These are phyloP conservation scores for Phaeolepiota aurea DNA, from an alignment of 768 basidiomycete species.

Conservation along the genomic window DNA sequence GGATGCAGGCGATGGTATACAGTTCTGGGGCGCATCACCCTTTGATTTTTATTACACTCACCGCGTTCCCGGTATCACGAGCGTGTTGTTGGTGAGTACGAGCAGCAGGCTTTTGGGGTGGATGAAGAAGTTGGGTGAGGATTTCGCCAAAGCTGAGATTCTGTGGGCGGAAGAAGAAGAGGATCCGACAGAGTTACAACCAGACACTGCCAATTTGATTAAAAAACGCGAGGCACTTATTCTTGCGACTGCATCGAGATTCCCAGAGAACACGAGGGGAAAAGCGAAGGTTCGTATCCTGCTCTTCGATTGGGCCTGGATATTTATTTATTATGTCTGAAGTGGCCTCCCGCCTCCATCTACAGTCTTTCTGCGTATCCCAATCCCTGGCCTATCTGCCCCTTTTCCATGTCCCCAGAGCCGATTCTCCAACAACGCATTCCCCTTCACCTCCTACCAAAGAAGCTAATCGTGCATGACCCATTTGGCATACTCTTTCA, in stretches of 20 bases:
- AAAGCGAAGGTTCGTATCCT: no score
- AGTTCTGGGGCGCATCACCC: slow-evolving; percentile 34
- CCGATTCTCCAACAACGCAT: no score
- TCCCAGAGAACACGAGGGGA: no score
- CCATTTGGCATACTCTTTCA: no score
- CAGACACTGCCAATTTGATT: no score
- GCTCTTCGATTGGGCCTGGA: no score
- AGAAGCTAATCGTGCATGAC: slow-evolving; percentile 34
- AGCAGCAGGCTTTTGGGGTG: slow-evolving; percentile 27
- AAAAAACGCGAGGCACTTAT: no score
- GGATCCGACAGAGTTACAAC: no score
- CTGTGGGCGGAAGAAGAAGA: slow-evolving; percentile 24
- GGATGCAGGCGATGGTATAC: slow-evolving; percentile 17
- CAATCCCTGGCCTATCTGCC: slow-evolving; percentile 29
- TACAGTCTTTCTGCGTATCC: slow-evolving; percentile 24
- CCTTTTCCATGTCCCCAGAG: no score
- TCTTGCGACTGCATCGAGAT: no score
- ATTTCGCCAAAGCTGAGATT: slow-evolving; percentile 22
- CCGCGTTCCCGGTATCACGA: slow-evolving; percentile 12
- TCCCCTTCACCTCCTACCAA: slow-evolving; percentile 26
- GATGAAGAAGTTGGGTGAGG: slow-evolving; percentile 26
- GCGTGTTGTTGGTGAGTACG: slow-evolving; percentile 15
- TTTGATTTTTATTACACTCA: slow-evolving; percentile 30
- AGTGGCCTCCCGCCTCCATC: no score
- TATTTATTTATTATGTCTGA: no score